phyloP scores from a whole-genome alignment of 2,329 filamentous ascomycete genomes.

The Monosporascus sp. region DNA sequence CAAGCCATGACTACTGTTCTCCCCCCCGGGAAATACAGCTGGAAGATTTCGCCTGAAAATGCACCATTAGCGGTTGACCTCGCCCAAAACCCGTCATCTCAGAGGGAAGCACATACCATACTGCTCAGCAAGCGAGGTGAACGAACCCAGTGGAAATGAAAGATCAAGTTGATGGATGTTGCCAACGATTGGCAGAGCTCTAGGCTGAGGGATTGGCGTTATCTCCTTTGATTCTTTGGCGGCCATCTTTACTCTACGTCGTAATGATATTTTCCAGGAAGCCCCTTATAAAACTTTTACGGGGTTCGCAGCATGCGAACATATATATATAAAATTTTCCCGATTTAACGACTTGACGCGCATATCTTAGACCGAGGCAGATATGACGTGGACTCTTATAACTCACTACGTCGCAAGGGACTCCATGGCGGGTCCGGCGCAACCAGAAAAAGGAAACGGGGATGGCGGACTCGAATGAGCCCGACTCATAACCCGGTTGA shows the following conservation, averaged over 20 bases:
- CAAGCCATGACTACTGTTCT: conserved; percentile 44
- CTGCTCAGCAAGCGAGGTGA: conserved; percentile 54
- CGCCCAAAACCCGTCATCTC: conserved; percentile 3
- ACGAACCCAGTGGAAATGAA: conserved; percentile 49
- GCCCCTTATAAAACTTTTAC: too few relatives aligned
- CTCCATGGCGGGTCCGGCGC: too few relatives aligned
- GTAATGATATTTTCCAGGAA: too few relatives aligned
- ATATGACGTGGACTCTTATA: too few relatives aligned
- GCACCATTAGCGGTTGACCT: conserved; percentile 8
- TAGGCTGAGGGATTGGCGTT: conserved; percentile 56
- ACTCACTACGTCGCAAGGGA: too few relatives aligned
- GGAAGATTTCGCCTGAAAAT: conserved; percentile 52
- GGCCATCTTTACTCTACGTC: conserved; percentile 2
- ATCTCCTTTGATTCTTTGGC: conserved; percentile 11
- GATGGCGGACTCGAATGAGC: too few relatives aligned
- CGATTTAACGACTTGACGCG: too few relatives aligned
- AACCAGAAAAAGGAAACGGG: too few relatives aligned
- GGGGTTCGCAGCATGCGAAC: too few relatives aligned
- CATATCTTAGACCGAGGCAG: too few relatives aligned
- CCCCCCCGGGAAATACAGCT: conserved; percentile 46
- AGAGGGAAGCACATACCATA: conserved; percentile 47
- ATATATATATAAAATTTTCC: too few relatives aligned
- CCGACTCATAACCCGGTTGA: too few relatives aligned
- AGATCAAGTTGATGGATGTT: conserved; percentile 60
- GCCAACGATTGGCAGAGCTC: conserved; percentile 59